phyloP scores from a whole-genome alignment of 2,329 filamentous ascomycete genomes.

The Diplodia mutila region DNA sequence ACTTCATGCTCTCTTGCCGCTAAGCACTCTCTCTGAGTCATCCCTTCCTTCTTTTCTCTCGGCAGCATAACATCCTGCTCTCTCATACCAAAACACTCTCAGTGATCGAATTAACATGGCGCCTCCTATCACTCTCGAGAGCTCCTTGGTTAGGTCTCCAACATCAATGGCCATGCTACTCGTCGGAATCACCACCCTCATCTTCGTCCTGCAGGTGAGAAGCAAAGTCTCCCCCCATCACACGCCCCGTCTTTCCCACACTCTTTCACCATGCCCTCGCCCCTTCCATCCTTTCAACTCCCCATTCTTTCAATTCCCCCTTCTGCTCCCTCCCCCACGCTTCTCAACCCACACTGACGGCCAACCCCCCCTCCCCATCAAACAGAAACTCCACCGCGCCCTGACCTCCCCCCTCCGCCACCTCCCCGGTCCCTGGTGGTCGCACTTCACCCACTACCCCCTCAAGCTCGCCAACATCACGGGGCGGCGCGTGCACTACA shows the following conservation, averaged over 20 bases:
- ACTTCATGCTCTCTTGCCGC: background rate
- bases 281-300: no score
- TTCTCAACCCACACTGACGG: no score
- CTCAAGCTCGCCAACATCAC: slow-evolving; percentile 45
- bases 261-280: no score
- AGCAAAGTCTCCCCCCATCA: no score
- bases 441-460: slow-evolving; percentile 38
- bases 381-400: slow-evolving; percentile 23
- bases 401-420: slow-evolving; percentile 36
- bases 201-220: background rate
- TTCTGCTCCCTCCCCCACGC: no score
- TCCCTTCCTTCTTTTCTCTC: background rate
- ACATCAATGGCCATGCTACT: background rate
- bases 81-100: background rate
- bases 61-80: background rate
- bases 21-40: background rate
- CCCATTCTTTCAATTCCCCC: no score
- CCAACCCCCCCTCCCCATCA: no score
- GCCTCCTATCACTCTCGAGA: background rate
- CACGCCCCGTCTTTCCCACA: no score
- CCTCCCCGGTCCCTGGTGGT: slow-evolving; percentile 39
- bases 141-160: background rate
- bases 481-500: slow-evolving; percentile 45
- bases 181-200: background rate
- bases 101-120: background rate